phyloP scores from a whole-genome alignment of 75 land plant genomes.

The Cunninghamia lanceolata region DNA sequence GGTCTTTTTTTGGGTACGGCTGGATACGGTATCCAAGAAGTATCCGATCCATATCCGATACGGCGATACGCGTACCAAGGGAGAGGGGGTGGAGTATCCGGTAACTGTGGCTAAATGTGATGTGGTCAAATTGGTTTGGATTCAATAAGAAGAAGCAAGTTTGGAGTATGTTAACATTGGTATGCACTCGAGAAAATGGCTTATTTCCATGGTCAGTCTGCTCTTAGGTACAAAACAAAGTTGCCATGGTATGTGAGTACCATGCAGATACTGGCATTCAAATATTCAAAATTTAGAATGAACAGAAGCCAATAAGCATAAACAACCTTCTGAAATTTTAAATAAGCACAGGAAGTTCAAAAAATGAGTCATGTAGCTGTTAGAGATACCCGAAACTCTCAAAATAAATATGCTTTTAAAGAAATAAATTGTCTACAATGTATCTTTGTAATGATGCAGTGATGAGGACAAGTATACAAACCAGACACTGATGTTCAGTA shows the following conservation, averaged over 20 bases:
- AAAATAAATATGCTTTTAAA: neutral
- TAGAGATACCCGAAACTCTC: too few species aligned
- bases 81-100: too few species aligned
- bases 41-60: too few species aligned
- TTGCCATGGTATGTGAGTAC: neutral
- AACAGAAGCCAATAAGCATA: neutral
- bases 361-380: neutral
- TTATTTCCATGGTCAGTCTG: neutral
- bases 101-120: neutral
- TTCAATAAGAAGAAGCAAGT: neutral
- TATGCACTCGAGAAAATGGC: neutral
- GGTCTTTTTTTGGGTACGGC: too few species aligned
- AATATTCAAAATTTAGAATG: neutral
- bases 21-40: too few species aligned
- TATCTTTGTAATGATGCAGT: too few species aligned
- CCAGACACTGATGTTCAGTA: neutral
- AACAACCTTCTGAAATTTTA: neutral
- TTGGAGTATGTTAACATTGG: neutral
- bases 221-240: neutral
- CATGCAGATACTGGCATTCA: neutral
- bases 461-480: too few species aligned
- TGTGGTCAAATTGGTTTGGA: neutral
- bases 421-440: neutral
- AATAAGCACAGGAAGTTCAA: neutral
- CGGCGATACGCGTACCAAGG: too few species aligned